Base-by-base conservation (phyloP, 495 filamentous ascomycete genomes). In the Penicillium angulare region DNA sequence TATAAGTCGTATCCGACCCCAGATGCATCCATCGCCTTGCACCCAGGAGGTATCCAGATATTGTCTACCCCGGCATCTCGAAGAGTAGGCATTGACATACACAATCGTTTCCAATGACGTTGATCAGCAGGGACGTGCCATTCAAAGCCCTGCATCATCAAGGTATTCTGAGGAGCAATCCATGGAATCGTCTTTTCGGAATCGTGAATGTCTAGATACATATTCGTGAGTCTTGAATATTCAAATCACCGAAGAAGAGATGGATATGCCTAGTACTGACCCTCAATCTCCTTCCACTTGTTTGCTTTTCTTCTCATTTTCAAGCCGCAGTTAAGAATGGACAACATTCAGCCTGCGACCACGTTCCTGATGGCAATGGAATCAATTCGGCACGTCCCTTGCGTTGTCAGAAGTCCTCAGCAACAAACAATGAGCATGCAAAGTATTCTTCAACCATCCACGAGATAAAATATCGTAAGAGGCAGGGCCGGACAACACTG, bases 1-100 rank as follows among this genome's bases (percentile, higher is more conserved):
- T 90, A 89, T 52, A 87, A 75, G 62, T 89, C 86, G 57, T 89
- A 89, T 23, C 86, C 87, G 49, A 84, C 87, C 13, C 83, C 82
- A 5, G 77, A 62, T 1, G 78, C 75, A 31, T 71, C 79, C 56
- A 79, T 79, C 5, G 78, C 84, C 64, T 89, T 90, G 69, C 87
- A 89, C 43, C 76, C 87, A 0, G 87, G 86, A 3, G 86, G 86
- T 7, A 89, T 76, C 85, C 86, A 89, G 13, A 89, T 74, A 57
- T 78, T 81, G 60, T 84, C 79, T 26, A 89, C 73, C 3, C 86
- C 87, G 51, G 80, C 77, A 6, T 73, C 70, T 50, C 82, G 78
- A 7, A 89, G 68, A 21, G 70, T 67, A 0, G 79, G 75, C 1
- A 88, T 49, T 9, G 79, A 76, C 22, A 66, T 68, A 40, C 60